Evolutionary conservation across 441 rosid genomes (phyloP).

Genomic region (Euphorbia celastroides): DNA sequence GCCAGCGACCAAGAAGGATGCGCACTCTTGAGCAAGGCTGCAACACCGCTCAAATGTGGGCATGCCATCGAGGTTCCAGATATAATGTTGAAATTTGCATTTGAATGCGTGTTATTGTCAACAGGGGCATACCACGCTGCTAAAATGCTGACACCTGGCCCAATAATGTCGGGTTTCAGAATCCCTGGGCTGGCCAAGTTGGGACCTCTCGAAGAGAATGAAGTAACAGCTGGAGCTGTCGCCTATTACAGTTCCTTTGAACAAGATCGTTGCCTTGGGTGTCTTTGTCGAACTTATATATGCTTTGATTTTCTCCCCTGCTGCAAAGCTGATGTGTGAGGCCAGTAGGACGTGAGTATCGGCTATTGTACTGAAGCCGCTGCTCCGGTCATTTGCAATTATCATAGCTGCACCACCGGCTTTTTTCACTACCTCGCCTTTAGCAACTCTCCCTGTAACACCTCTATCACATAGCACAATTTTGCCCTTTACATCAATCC

Average conservation of each 20-base stretch:
- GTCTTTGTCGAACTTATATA: constrained; percentile 33
- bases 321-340: constrained; percentile 33
- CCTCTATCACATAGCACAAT: constrained; percentile 29
- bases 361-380: constrained; percentile 20
- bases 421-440: constrained; percentile 33
- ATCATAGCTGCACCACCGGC: constrained; percentile 45
- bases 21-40: constrained; percentile 69
- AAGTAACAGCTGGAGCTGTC: constrained; percentile 34
- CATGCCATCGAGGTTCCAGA: constrained; percentile 93
- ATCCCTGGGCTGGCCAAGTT: constrained; percentile 38
- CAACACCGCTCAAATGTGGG: constrained; percentile 82
- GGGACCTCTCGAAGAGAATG: constrained; percentile 52
- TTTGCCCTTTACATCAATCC: constrained; percentile 30
- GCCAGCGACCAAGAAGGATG: constrained; percentile 68
- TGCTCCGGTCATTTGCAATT: constrained; percentile 28
- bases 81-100: constrained; percentile 43
- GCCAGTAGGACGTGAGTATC: constrained; percentile 46
- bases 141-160: constrained; percentile 39
- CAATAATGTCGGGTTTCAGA: constrained; percentile 42
- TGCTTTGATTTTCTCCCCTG: constrained; percentile 37
- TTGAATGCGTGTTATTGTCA: constrained; percentile 22
- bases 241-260: constrained; percentile 42
- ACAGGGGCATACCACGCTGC: constrained; percentile 45
- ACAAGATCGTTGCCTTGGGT: constrained; percentile 33
- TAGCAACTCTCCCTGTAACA: constrained; percentile 24